Percentiles rank a stretch among this genome's conserved stretches.
Evolutionary conservation across 2,329 filamentous ascomycete genomes (phyloP).

Genomic region (Ilyonectria mors-panacis): DNA sequence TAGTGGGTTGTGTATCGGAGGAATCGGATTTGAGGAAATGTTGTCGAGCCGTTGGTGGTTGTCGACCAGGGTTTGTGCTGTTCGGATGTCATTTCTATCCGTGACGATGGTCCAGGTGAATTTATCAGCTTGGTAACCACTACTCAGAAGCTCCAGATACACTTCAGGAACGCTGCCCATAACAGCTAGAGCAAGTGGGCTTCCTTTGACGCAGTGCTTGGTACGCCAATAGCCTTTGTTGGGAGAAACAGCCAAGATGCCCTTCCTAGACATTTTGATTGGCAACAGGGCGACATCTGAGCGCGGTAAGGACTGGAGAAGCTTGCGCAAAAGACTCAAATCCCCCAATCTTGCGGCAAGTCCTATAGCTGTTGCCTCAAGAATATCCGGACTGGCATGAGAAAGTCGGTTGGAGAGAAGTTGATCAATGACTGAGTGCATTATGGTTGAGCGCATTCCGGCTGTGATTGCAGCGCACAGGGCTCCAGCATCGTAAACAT

Average conservation of each 20-base stretch:
- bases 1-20: not conserved
- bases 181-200: constrained; percentile 5
- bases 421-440: not conserved
- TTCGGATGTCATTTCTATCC: not conserved
- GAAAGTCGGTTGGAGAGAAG: constrained; percentile 4
- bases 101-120: not conserved
- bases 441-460: not conserved
- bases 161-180: too few relatives aligned
- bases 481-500: not conserved
- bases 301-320: not conserved
- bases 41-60: not conserved
- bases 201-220: not conserved
- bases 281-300: not conserved
- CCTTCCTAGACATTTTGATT: not conserved
- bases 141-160: constrained; percentile 1
- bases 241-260: not conserved
- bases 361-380: constrained; percentile 18
- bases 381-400: not conserved
- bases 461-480: constrained; percentile 7
- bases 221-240: not conserved
- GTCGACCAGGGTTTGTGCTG: not conserved
- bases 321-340: not conserved
- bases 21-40: not conserved
- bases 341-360: not conserved
- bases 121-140: constrained; percentile 7